A percentile compares a stretch with the other conserved stretches of the same genome.
Conservation (phyloP, 371 early-diverging fungal species). For the Circinella umbellata region DNA sequence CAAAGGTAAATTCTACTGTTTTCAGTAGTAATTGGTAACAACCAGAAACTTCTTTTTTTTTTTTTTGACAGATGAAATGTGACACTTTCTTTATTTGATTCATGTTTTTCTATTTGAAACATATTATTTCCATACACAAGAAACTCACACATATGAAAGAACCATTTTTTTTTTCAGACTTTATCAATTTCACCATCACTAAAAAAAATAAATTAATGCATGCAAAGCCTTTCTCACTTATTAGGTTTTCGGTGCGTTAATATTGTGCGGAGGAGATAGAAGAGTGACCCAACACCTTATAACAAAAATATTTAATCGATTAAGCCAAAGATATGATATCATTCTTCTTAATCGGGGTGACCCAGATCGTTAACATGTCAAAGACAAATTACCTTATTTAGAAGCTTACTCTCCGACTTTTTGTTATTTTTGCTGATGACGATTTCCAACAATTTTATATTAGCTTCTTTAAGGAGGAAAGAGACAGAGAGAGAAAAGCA, state of each 20-base stretch:
- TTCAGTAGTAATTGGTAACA: no score
- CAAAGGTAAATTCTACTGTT: background rate
- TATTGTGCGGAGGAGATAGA: no score
- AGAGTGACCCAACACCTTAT: background rate
- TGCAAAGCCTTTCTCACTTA: no score
- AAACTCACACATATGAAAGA: background rate
- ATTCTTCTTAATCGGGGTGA: background rate
- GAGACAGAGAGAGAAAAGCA: no score
- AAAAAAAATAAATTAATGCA: background rate
- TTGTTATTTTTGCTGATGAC: background rate
- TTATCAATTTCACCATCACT: background rate
- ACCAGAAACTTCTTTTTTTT: no score
- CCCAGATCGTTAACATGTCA: background rate
- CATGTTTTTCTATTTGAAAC: background rate
- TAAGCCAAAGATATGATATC: slow-evolving; percentile 1
- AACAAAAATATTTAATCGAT: background rate
- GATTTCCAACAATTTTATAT: background rate
- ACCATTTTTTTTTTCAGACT: background rate
- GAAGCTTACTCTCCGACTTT: background rate
- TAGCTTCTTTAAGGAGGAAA: no score
- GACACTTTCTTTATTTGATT: no score
- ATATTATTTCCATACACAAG: background rate
- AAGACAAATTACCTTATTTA: background rate
- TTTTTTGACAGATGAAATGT: no score
- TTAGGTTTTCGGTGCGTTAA: background rate